Evolutionary conservation across 2,329 filamentous ascomycete species (phyloP).

Genomic region (Pseudogymnoascus verrucosus): DNA sequence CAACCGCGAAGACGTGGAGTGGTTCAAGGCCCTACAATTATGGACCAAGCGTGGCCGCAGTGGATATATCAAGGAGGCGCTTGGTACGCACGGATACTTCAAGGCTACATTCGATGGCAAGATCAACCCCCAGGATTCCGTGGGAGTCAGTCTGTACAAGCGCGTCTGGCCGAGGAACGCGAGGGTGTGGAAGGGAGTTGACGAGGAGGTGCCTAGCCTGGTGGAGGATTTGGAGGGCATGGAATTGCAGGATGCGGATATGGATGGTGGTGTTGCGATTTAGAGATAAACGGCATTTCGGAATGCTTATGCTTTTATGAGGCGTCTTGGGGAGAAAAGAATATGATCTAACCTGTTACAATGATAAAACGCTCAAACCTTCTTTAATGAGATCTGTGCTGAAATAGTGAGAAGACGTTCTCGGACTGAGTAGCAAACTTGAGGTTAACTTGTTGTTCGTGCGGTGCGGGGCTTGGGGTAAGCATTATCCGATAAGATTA

Average conservation of each 20-base stretch:
- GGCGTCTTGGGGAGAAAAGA: slow-evolving; percentile 6
- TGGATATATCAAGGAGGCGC: slow-evolving; percentile 85
- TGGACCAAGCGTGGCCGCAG: slow-evolving; percentile 87
- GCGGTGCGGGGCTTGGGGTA: neutral
- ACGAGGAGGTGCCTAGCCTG: slow-evolving; percentile 15
- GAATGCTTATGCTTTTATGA: slow-evolving; percentile 1
- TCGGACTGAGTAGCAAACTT: neutral
- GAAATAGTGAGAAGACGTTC: neutral
- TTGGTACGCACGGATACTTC: slow-evolving; percentile 99
- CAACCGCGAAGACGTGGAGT: slow-evolving; percentile 86
- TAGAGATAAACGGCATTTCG: slow-evolving; percentile 7
- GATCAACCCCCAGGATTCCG: slow-evolving; percentile 90
- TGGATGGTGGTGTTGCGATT: neutral
- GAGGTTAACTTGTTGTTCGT: neutral
- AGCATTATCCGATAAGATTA: neutral
- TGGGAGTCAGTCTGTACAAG: slow-evolving; percentile 87
- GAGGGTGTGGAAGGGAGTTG: slow-evolving; percentile 24
- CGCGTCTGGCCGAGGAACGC: slow-evolving; percentile 72
- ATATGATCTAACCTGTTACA: slow-evolving; percentile 5
- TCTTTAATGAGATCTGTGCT: no score
- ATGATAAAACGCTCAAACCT: slow-evolving; percentile 2
- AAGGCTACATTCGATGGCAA: slow-evolving; percentile 96
- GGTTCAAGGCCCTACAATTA: slow-evolving; percentile 93
- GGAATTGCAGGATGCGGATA: slow-evolving; percentile 16
- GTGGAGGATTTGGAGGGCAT: slow-evolving; percentile 23